phyloP scores from a whole-genome alignment of 2,329 filamentous ascomycete genomes.

The Alternaria alternata region DNA sequence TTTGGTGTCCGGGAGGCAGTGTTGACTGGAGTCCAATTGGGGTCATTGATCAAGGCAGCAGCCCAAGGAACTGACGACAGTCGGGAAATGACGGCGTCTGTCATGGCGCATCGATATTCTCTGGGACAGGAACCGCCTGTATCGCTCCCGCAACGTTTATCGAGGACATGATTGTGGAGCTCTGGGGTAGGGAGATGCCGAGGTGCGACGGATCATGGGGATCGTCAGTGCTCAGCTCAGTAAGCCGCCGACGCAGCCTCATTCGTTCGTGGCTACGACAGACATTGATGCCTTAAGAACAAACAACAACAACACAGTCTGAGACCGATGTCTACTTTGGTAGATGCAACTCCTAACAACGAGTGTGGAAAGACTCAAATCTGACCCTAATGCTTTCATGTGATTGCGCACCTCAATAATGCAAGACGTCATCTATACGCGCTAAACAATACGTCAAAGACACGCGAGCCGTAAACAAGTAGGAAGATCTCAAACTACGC shows the following conservation, averaged over 20 bases:
- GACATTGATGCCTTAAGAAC: neutral
- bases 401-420: conserved; percentile 18
- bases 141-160: neutral
- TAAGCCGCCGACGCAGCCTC: conserved; percentile 1
- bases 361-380: neutral
- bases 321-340: neutral
- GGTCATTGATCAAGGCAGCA: conserved; percentile 53
- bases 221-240: conserved; percentile 5
- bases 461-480: conserved; percentile 9
- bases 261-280: neutral
- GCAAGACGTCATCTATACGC: conserved; percentile 33
- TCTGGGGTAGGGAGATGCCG: conserved; percentile 12
- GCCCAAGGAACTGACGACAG: conserved; percentile 60
- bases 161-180: conserved; percentile 12
- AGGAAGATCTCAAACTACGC: conserved; percentile 7
- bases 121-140: neutral
- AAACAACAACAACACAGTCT: neutral
- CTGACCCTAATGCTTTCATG: neutral
- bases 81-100: conserved; percentile 27
- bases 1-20: conserved; percentile 45
- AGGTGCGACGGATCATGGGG: conserved; percentile 7
- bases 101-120: conserved; percentile 20
- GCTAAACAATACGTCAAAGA: conserved; percentile 26
- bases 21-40: conserved; percentile 52
- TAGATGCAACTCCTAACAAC: neutral